phyloP scores from a whole-genome alignment of 2,329 filamentous ascomycete genomes.

The Colletotrichum spinosum region DNA sequence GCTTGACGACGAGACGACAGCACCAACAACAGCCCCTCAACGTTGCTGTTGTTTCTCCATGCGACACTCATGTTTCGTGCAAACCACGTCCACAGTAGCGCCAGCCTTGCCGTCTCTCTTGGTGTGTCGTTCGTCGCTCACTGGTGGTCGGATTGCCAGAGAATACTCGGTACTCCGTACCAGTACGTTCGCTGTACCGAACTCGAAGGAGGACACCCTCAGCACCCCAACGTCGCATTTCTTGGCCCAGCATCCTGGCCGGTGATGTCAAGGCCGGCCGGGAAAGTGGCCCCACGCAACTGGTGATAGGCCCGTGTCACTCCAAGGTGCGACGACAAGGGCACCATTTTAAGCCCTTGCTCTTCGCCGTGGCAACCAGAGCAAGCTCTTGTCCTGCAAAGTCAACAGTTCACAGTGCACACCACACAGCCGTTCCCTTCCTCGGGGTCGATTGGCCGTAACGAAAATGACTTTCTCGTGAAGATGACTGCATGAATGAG shows the following conservation, averaged over 20 bases:
- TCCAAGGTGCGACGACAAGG: slow-evolving; percentile 29
- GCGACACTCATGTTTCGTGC: slow-evolving; percentile 26
- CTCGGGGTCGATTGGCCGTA: not conserved
- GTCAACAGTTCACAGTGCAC: slow-evolving; percentile 27
- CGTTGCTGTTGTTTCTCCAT: slow-evolving; percentile 10
- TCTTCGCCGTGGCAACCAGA: slow-evolving; percentile 33
- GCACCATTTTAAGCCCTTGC: slow-evolving; percentile 23
- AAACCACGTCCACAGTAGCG: not conserved
- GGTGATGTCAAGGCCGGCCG: slow-evolving; percentile 31
- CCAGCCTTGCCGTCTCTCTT: slow-evolving; percentile 19
- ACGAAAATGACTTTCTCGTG: not conserved
- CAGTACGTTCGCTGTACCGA: no score
- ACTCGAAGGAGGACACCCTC: not conserved
- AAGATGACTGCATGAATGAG: no score
- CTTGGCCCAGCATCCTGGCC: slow-evolving; percentile 19
- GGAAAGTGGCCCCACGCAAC: slow-evolving; percentile 22
- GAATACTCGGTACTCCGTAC: not conserved
- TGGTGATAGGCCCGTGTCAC: slow-evolving; percentile 34
- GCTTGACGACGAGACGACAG: slow-evolving; percentile 12
- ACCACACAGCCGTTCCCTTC: not conserved
- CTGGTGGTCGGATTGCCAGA: no score
- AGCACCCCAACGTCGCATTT: not conserved
- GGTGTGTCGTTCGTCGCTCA: not conserved
- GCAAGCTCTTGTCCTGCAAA: slow-evolving; percentile 12
- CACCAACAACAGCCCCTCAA: slow-evolving; percentile 18